Evolutionary conservation across 768 basidiomycete species (phyloP).

Genomic region (Daedaleopsis sinensis): DNA sequence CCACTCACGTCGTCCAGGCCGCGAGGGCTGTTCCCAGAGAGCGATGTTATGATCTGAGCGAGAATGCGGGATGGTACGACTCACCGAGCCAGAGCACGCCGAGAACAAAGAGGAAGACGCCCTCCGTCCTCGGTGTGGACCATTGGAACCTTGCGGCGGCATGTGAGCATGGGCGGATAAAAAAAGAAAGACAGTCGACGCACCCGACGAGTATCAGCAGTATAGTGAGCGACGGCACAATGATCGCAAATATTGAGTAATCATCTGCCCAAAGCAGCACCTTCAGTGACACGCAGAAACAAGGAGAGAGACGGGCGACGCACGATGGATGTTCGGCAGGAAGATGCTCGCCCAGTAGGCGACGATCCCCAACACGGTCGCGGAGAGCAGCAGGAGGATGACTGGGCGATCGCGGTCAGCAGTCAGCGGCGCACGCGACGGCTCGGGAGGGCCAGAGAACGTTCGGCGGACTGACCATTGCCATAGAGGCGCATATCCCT

Average conservation of each 20-base stretch:
- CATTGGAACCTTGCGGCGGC: slow-evolving; percentile 57
- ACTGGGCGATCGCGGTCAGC: slow-evolving; percentile 29
- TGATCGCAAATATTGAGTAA: slow-evolving; percentile 69
- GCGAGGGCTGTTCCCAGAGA: slow-evolving; percentile 55
- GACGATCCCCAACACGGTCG: slow-evolving; percentile 66
- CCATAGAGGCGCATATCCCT: slow-evolving; percentile 34
- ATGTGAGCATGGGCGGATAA: neutral
- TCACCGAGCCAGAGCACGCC: slow-evolving; percentile 72
- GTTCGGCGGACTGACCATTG: slow-evolving; percentile 28
- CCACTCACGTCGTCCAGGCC: slow-evolving; percentile 69
- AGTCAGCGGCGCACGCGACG: neutral
- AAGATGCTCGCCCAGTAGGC: slow-evolving; percentile 70
- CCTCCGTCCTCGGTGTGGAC: slow-evolving; percentile 69
- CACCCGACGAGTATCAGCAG: slow-evolving; percentile 52
- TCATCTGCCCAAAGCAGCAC: slow-evolving; percentile 47
- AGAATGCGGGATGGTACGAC: slow-evolving; percentile 26
- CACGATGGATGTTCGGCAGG: slow-evolving; percentile 66
- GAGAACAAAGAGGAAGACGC: slow-evolving; percentile 52
- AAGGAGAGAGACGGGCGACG: slow-evolving; percentile 23
- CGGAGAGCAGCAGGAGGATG: slow-evolving; percentile 40
- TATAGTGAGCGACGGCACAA: slow-evolving; percentile 68
- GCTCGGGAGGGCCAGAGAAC: neutral
- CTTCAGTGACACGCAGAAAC: neutral
- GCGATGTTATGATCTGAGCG: neutral
- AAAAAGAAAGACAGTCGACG: slow-evolving; percentile 42